Evolutionary conservation across 768 basidiomycete genomes (phyloP).

Genomic region (Tricholoma bakamatsutake): DNA sequence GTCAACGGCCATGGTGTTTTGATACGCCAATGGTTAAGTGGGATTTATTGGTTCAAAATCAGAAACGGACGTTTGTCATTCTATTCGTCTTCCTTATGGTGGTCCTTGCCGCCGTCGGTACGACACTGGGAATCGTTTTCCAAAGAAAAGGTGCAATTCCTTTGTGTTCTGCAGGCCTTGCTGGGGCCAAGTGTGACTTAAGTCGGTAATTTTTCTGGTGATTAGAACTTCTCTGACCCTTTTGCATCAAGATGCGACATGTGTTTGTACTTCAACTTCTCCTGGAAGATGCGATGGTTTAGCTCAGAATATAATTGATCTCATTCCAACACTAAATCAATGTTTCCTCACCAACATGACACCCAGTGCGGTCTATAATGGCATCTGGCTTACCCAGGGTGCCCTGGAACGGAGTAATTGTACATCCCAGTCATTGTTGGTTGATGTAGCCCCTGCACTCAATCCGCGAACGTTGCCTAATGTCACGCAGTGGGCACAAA

Average conservation of each 20-base stretch:
- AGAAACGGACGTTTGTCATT: conserved; percentile 10
- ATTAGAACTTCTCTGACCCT: conserved; percentile 1
- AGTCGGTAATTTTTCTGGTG: conserved; percentile 32
- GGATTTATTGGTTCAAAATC: conserved; percentile 6
- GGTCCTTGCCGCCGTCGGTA: conserved; percentile 34
- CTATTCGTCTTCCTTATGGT: conserved; percentile 27
- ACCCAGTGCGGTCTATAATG: conserved; percentile 34
- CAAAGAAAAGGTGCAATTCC: conserved; percentile 18
- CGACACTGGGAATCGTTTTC: conserved; percentile 39
- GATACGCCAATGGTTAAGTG: neutral
- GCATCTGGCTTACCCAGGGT: conserved; percentile 47
- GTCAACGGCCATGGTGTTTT: neutral
- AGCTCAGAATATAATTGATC: conserved; percentile 44
- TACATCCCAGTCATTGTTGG: conserved; percentile 43
- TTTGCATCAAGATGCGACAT: conserved; percentile 45
- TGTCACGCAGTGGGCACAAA: conserved; percentile 51
- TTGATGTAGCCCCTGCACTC: conserved; percentile 48
- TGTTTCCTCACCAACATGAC: conserved; percentile 44
- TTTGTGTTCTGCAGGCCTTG: conserved; percentile 36
- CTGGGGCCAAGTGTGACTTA: conserved; percentile 49
- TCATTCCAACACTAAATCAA: conserved; percentile 44
- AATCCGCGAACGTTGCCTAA: conserved; percentile 35
- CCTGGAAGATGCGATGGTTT: conserved; percentile 43
- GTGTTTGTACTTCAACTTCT: conserved; percentile 47
- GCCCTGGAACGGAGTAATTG: conserved; percentile 39